Conservation (phyloP, 352 stramenopile genomes). For the Nothophytophthora sp. region DNA sequence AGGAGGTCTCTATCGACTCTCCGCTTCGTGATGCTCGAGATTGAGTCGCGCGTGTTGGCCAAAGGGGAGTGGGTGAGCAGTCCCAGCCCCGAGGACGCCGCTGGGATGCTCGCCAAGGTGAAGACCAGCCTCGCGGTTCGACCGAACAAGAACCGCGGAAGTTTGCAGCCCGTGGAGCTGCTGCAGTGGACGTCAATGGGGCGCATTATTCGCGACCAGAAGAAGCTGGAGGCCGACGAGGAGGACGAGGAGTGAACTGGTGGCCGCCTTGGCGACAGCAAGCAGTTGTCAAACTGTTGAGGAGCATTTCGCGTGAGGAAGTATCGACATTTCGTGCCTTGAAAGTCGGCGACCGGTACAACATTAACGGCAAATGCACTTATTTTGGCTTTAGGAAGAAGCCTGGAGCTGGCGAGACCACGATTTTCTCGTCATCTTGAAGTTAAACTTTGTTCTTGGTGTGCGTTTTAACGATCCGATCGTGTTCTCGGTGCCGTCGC, state of each 20-base stretch:
- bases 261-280: too few relatives aligned
- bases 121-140: conserved; percentile 17
- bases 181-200: conserved; percentile 23
- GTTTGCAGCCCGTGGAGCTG: conserved; percentile 8
- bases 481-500: too few relatives aligned
- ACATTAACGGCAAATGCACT: too few relatives aligned
- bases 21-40: conserved; percentile 28
- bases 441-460: too few relatives aligned
- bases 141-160: conserved; percentile 5
- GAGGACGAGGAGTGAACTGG: not conserved
- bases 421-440: too few relatives aligned
- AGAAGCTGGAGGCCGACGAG: not conserved
- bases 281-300: too few relatives aligned
- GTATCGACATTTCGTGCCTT: too few relatives aligned
- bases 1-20: conserved; percentile 12
- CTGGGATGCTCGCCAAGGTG: conserved; percentile 19
- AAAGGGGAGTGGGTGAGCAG: conserved; percentile 20
- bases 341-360: too few relatives aligned
- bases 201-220: conserved; percentile 18
- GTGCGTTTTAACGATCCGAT: too few relatives aligned
- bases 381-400: too few relatives aligned
- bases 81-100: conserved; percentile 11
- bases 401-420: too few relatives aligned
- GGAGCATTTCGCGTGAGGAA: too few relatives aligned
- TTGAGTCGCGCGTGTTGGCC: conserved; percentile 17